These are phyloP conservation scores for Microascus cirrosus DNA, from an alignment of 2,329 filamentous ascomycete species.

Conservation along the genomic window DNA sequence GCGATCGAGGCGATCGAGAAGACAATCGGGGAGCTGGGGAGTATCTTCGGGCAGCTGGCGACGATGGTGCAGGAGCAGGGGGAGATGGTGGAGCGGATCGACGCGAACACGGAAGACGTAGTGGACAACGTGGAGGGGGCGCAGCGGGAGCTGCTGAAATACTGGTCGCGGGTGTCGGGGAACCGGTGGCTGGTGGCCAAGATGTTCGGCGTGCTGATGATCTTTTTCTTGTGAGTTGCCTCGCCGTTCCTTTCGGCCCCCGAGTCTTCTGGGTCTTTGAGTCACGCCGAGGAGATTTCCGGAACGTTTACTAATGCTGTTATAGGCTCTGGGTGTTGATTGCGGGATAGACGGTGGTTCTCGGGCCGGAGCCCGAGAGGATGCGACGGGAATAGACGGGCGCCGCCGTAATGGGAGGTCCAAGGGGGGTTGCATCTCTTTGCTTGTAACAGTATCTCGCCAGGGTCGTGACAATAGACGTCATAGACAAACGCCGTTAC, in stretches of 20 bases:
- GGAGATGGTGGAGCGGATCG: constrained; percentile 95
- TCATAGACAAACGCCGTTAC: background rate
- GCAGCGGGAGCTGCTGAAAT: constrained; percentile 89
- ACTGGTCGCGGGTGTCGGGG: constrained; percentile 87
- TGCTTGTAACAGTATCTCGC: background rate
- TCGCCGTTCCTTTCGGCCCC: constrained; percentile 6
- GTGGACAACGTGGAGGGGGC: constrained; percentile 98
- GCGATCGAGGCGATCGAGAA: constrained; percentile 95
- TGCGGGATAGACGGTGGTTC: constrained; percentile 28
- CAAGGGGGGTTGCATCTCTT: background rate
- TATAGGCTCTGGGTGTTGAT: constrained; percentile 56
- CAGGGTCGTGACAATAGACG: background rate
- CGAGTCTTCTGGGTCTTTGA: background rate
- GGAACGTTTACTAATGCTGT: constrained; percentile 4
- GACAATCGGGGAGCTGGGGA: constrained; percentile 83
- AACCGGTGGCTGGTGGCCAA: constrained; percentile 92
- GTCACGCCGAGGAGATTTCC: background rate
- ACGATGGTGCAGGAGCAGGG: constrained; percentile 96
- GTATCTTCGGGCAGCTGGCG: constrained; percentile 86
- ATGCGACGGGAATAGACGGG: background rate
- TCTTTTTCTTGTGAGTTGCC: constrained; percentile 60
- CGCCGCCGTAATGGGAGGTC: background rate
- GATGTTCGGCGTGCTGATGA: constrained; percentile 77
- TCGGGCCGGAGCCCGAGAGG: background rate
- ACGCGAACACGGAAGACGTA: constrained; percentile 94